Conservation (phyloP, 805 yeast species). For the Yarrowia sp. region DNA sequence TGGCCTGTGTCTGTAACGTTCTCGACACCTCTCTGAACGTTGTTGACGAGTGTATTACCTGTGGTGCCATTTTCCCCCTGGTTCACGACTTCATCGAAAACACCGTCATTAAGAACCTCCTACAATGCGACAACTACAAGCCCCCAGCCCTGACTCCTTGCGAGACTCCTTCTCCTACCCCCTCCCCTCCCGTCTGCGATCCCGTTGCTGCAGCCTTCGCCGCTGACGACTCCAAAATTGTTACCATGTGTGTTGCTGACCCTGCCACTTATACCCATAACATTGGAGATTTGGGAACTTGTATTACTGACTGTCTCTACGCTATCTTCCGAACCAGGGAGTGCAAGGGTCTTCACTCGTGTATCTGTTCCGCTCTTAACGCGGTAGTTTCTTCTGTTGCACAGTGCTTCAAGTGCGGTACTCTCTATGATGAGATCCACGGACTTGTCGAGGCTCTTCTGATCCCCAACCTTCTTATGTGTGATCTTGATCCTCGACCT, state of each 20-base stretch:
- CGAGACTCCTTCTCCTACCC: not conserved
- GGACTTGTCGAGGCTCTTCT: slow-evolving; percentile 9
- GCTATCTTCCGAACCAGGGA: slow-evolving; percentile 1
- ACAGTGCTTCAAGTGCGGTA: slow-evolving; percentile 20
- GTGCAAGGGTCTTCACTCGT: slow-evolving; percentile 9
- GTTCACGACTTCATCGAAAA: slow-evolving; percentile 1
- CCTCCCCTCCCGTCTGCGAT: slow-evolving; percentile 23
- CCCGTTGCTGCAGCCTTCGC: slow-evolving; percentile 32
- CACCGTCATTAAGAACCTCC: not conserved
- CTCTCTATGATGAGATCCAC: slow-evolving; percentile 9
- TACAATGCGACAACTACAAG: slow-evolving; percentile 1
- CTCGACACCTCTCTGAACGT: slow-evolving; percentile 6
- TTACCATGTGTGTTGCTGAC: slow-evolving; percentile 26
- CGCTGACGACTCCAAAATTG: slow-evolving; percentile 27
- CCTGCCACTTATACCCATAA: slow-evolving; percentile 20
- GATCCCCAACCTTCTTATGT: slow-evolving; percentile 5
- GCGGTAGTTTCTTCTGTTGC: not conserved
- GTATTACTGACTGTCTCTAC: slow-evolving; percentile 2
- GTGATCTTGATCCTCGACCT: slow-evolving; percentile 12
- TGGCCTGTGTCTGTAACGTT: slow-evolving; percentile 1
- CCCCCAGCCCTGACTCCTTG: slow-evolving; percentile 9
- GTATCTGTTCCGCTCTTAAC: slow-evolving; percentile 10
- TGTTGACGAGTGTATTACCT: slow-evolving; percentile 18
- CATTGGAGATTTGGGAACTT: slow-evolving; percentile 10
- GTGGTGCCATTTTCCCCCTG: slow-evolving; percentile 20